A percentile compares a stretch with the other conserved stretches of the same genome.
These are phyloP conservation scores for Fusarium siculi DNA, from an alignment of 2,329 filamentous ascomycete species.

Conservation along the genomic window DNA sequence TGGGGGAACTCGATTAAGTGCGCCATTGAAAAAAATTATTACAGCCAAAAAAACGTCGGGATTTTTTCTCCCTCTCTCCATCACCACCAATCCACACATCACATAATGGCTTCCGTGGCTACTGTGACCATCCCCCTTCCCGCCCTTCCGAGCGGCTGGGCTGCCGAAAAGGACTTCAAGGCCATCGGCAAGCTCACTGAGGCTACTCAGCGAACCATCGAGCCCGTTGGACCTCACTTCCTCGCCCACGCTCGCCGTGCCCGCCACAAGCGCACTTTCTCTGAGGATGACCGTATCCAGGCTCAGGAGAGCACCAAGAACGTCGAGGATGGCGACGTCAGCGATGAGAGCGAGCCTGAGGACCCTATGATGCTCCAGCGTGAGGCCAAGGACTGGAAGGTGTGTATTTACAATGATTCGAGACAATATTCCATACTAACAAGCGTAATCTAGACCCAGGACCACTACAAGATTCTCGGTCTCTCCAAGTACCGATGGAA, in stretches of 20 bases:
- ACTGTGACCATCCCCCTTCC: conserved; percentile 76
- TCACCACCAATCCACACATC: conserved; percentile 37
- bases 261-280: conserved; percentile 97
- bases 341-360: conserved; percentile 93
- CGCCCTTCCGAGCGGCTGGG: conserved; percentile 81
- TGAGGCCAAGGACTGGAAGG: conserved; percentile 99
- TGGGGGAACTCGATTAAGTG: conserved; percentile 34
- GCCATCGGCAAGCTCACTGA: conserved; percentile 78
- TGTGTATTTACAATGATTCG: conserved; percentile 51
- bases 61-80: conserved; percentile 24
- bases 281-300: conserved; percentile 97
- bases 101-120: conserved; percentile 71
- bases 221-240: conserved; percentile 97
- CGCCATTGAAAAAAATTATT: conserved; percentile 30
- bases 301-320: conserved; percentile 96
- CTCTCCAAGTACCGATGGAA: conserved; percentile 91
- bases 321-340: conserved; percentile 88
- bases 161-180: conserved; percentile 92
- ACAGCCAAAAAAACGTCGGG: conserved; percentile 25
- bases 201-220: conserved; percentile 86
- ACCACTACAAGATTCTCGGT: conserved; percentile 97
- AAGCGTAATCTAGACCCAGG: conserved; percentile 73
- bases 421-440: neutral
- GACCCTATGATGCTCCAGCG: conserved; percentile 91
- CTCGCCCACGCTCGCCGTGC: conserved; percentile 95